These are phyloP conservation scores for Candida chilensis DNA, from an alignment of 805 yeast species.

Conservation along the genomic window DNA sequence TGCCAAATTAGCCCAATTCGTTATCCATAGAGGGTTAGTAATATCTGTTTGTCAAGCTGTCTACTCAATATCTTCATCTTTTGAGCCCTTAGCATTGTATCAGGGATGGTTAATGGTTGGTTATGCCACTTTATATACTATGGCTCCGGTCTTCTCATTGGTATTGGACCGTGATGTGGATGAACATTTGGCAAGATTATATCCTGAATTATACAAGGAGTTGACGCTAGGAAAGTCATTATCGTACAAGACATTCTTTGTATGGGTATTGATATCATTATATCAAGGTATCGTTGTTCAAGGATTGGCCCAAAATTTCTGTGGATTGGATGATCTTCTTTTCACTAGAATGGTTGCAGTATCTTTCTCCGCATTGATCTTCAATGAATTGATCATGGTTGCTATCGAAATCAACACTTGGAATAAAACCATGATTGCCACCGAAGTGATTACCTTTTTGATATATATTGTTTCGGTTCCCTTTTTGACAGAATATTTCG, in stretches of 20 bases:
- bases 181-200: conserved; percentile 78
- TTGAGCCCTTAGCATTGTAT: conserved; percentile 89
- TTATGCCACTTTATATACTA: conserved; percentile 92
- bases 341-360: conserved; percentile 79
- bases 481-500: conserved; percentile 79
- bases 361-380: conserved; percentile 68
- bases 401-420: conserved; percentile 89
- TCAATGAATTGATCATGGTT: conserved; percentile 90
- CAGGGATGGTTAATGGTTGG: conserved; percentile 99
- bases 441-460: conserved; percentile 62
- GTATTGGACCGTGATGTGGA: conserved; percentile 89
- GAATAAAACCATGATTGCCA: conserved; percentile 67
- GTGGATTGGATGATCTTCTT: conserved; percentile 43
- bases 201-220: conserved; percentile 93
- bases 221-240: conserved; percentile 81
- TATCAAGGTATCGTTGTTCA: conserved; percentile 89
- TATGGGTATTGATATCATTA: conserved; percentile 85
- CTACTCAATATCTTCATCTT: conserved; percentile 74
- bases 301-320: conserved; percentile 67
- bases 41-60: conserved; percentile 95
- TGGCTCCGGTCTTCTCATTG: conserved; percentile 95
- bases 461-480: conserved; percentile 74
- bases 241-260: conserved; percentile 79
- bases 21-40: conserved; percentile 90
- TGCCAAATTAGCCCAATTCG: conserved; percentile 91